A percentile compares a stretch with the other conserved stretches of the same genome.
Evolutionary conservation across 768 basidiomycete genomes (phyloP).

Genomic region (Macrolepiota fuliginosa): DNA sequence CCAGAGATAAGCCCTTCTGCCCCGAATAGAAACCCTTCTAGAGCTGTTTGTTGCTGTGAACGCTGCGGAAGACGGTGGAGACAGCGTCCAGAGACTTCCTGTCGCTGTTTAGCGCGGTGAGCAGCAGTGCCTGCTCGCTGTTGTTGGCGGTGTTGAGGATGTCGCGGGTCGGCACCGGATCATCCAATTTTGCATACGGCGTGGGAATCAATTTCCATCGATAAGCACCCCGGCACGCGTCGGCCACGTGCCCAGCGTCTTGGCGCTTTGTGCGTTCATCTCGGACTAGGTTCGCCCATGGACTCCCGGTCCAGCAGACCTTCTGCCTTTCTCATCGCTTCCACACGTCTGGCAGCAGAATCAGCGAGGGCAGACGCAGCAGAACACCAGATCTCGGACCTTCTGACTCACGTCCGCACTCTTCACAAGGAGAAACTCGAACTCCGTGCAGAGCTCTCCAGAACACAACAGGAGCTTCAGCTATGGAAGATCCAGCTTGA

Average conservation of each 20-base stretch:
- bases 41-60: neutral
- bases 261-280: neutral
- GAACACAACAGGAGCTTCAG: constrained; percentile 44
- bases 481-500: constrained; percentile 59
- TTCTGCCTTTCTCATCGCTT: neutral
- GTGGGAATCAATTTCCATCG: constrained; percentile 7
- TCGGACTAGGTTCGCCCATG: neutral
- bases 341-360: constrained; percentile 26
- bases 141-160: neutral
- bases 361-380: constrained; percentile 38
- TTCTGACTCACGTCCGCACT: constrained; percentile 29
- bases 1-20: constrained; percentile 4
- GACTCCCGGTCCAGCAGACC: neutral
- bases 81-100: neutral
- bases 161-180: neutral
- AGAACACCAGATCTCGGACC: constrained; percentile 29
- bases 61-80: neutral
- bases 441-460: constrained; percentile 29
- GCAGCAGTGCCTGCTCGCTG: neutral
- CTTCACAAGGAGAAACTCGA: constrained; percentile 27
- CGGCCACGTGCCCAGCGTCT: neutral
- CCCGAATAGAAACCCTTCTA: neutral
- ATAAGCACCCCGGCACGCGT: neutral
- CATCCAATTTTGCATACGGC: constrained; percentile 5
- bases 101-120: neutral